Base-by-base conservation (phyloP, 2,329 filamentous ascomycete species). In the Cladophialophora carrionii region DNA sequence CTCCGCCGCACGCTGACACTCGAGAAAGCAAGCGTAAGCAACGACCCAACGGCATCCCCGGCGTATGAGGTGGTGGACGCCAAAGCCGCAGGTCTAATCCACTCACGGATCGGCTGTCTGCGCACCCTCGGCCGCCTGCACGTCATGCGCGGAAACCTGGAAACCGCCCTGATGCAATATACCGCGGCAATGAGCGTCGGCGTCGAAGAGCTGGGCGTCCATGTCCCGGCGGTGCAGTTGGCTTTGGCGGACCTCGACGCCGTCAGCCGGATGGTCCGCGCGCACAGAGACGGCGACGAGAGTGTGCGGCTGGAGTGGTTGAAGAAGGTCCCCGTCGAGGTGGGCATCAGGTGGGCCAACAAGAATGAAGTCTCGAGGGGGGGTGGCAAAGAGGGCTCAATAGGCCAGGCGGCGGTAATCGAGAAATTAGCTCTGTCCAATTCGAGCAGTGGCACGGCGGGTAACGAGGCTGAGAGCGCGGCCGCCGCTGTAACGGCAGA, bases 61-160 rank as follows among this genome's bases (percentile, higher is more conserved):
- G n/a, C 14, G 17, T 9, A 2, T 6, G 14, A 49, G n/a, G 22
- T 10, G 46, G 10, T 49, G n/a, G 7, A 26, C 22, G 20, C 46
- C 8, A 49, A 49, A 49, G 32, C 54, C 8, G 46, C 48, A 22
- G 56, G 34, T n/a, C 41, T 56, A 3, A 29, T 56, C 29, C 64
- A 63, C 31, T 48, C 59, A 3, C 55, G 60, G 10, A 59, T 66
- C 41, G 64, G 43, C 32, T 66, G 64, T 57, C 41, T 66, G 5
- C 60, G 64, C 20, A 66, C 64, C n/a, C 49, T 66, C 24, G 64
- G 64, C 14, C 54, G 55, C n/a, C 6, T 66, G 20, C 54, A 66
- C 32, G 48, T 53, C 29, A 32, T 66, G 59, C 56, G 60, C 10
- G 29, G 57, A 14, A 60, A 62, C 31, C 48, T 52, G 20, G 48